A percentile compares a stretch with the other conserved stretches of the same genome.
phyloP scores from a whole-genome alignment of 306 rosid species.

The Lathyrus oleraceus region DNA sequence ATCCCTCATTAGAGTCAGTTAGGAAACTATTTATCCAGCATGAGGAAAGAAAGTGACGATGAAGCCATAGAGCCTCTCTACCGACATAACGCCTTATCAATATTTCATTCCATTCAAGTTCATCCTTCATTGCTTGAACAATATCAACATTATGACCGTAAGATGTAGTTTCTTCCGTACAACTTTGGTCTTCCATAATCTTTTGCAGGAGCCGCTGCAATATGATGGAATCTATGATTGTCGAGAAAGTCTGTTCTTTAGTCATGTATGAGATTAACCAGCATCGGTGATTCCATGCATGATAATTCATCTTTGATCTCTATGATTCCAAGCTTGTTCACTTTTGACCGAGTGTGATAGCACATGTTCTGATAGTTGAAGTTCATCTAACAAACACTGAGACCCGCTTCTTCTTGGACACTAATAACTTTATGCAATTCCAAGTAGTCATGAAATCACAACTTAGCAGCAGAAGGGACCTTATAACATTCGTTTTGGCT shows the following conservation, averaged over 20 bases:
- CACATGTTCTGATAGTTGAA: too few species aligned
- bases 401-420: too few species aligned
- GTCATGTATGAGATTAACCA: conserved; percentile 81
- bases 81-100: conserved; percentile 75
- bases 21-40: conserved; percentile 57
- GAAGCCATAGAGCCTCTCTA: conserved; percentile 98
- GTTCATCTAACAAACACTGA: too few species aligned
- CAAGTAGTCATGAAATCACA: too few species aligned
- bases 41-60: conserved; percentile 74
- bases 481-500: too few species aligned
- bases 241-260: conserved; percentile 40
- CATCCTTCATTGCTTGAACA: conserved; percentile 66
- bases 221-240: conserved; percentile 21
- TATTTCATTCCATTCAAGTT: conserved; percentile 80
- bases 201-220: too few species aligned
- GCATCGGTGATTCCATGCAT: conserved; percentile 92
- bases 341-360: conserved; percentile 85
- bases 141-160: conserved; percentile 36
- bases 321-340: conserved; percentile 88
- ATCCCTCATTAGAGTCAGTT: conserved; percentile 18
- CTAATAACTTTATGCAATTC: too few species aligned
- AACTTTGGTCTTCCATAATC: conserved; percentile 46
- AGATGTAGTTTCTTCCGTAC: conserved; percentile 32
- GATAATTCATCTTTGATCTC: conserved; percentile 92
- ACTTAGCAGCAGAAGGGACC: too few species aligned